A percentile compares a stretch with the other conserved stretches of the same genome.
Conservation (phyloP, 768 basidiomycete species). For the Trichaptum fuscoviolaceum region DNA sequence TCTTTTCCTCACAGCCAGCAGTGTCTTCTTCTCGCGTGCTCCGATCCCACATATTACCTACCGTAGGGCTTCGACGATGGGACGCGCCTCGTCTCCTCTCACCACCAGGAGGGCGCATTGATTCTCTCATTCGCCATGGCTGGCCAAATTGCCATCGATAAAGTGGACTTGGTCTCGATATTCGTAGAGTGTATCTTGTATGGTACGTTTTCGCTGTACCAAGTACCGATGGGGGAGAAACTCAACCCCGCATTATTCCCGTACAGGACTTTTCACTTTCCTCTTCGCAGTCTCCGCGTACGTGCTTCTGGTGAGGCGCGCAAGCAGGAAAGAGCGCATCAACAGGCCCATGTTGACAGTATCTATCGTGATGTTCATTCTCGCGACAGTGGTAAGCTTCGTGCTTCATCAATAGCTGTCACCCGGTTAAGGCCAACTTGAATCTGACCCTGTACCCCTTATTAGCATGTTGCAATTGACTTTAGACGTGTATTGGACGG, state of each 20-base stretch:
- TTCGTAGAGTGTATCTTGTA: slow-evolving; percentile 25
- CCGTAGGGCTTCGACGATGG: background rate
- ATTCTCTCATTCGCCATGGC: background rate
- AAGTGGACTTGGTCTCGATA: slow-evolving; percentile 19
- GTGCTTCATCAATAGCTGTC: background rate
- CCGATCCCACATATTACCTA: background rate
- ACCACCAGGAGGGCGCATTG: background rate
- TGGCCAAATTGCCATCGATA: background rate
- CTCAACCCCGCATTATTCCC: background rate
- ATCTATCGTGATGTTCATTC: slow-evolving; percentile 27
- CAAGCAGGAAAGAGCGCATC: slow-evolving; percentile 20
- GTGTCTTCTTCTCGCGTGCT: background rate
- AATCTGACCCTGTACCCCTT: background rate
- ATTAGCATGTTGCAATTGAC: slow-evolving; percentile 35
- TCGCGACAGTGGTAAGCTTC: slow-evolving; percentile 27
- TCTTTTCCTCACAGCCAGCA: too few species aligned
- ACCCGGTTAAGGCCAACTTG: slow-evolving; percentile 3
- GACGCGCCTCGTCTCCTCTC: background rate
- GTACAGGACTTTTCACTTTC: slow-evolving; percentile 25
- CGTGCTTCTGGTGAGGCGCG: slow-evolving; percentile 22
- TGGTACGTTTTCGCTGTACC: slow-evolving; percentile 15
- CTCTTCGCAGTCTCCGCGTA: slow-evolving; percentile 27
- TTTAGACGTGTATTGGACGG: slow-evolving; percentile 30
- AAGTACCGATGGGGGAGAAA: background rate
- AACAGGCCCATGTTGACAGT: slow-evolving; percentile 28